A percentile compares a stretch with the other conserved stretches of the same genome.
Evolutionary conservation across 306 rosid genomes (phyloP).

Genomic region (Quercus suber): DNA sequence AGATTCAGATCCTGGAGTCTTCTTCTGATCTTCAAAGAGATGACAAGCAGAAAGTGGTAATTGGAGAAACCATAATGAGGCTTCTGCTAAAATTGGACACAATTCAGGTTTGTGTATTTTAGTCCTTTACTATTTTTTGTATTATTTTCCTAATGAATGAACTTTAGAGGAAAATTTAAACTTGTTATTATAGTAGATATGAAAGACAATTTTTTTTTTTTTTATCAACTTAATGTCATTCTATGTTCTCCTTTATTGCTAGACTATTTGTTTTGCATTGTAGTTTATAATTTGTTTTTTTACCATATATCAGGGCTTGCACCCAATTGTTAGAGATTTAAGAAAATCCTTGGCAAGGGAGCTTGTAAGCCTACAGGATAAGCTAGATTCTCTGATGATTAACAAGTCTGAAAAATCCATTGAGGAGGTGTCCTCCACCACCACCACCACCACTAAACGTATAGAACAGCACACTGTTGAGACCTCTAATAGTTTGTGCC

Average conservation of each 20-base stretch:
- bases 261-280: neutral
- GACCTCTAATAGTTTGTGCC: neutral
- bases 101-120: constrained; percentile 50
- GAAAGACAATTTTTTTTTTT: no score
- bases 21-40: constrained; percentile 29
- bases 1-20: constrained; percentile 39
- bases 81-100: constrained; percentile 70
- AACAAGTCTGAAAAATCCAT: constrained; percentile 24
- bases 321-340: constrained; percentile 56
- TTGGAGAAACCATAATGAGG: constrained; percentile 79
- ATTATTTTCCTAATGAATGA: neutral
- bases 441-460: neutral
- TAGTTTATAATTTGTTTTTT: neutral
- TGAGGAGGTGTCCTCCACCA: neutral
- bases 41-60: constrained; percentile 41
- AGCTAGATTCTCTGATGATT: constrained; percentile 45
- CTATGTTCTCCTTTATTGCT: neutral
- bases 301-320: constrained; percentile 52
- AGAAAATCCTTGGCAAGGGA: constrained; percentile 85
- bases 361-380: constrained; percentile 67
- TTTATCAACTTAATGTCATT: neutral
- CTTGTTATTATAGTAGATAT: no score
- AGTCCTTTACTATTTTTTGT: neutral
- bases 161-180: no score
- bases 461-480: constrained; percentile 8